Evolutionary conservation across 805 yeast genomes (phyloP).

Genomic region (Metschnikowia cubensis): DNA sequence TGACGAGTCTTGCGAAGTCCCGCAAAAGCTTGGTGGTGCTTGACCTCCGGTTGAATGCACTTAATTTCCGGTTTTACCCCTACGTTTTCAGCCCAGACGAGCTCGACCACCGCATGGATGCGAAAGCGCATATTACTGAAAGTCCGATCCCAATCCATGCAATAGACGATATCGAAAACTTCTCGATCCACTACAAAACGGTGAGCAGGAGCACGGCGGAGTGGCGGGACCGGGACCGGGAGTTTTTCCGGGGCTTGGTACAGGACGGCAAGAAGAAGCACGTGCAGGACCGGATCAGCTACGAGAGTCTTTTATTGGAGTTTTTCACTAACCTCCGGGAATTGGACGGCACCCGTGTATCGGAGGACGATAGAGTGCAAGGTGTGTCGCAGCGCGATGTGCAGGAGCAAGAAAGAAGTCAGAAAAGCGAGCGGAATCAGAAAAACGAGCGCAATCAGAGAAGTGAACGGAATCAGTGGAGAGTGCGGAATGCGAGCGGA

Average conservation of each 20-base stretch:
- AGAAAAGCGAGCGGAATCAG: not conserved
- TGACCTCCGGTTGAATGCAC: slow-evolving; percentile 49
- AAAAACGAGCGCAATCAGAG: not conserved
- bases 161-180: slow-evolving; percentile 50
- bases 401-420: not conserved
- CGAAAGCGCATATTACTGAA: slow-evolving; percentile 4
- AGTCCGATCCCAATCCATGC: slow-evolving; percentile 43
- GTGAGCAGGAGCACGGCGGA: slow-evolving; percentile 31
- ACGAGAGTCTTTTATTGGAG: slow-evolving; percentile 33
- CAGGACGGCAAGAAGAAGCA: slow-evolving; percentile 17
- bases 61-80: slow-evolving; percentile 47
- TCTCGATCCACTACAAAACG: slow-evolving; percentile 43
- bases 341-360: slow-evolving; percentile 34
- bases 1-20: slow-evolving; percentile 28
- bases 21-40: slow-evolving; percentile 34
- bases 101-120: slow-evolving; percentile 17
- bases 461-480: not conserved
- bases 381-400: not conserved
- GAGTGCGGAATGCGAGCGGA: not conserved
- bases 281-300: slow-evolving; percentile 25
- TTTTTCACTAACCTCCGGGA: slow-evolving; percentile 31
- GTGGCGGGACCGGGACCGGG: slow-evolving; percentile 39
- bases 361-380: slow-evolving; percentile 6
- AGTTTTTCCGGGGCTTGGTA: slow-evolving; percentile 24
- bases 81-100: slow-evolving; percentile 50